Evolutionary conservation across 768 basidiomycete species (phyloP), one percentile per base, ranked within the genome.

Genomic region (Kwoniella bestiolae): DNA sequence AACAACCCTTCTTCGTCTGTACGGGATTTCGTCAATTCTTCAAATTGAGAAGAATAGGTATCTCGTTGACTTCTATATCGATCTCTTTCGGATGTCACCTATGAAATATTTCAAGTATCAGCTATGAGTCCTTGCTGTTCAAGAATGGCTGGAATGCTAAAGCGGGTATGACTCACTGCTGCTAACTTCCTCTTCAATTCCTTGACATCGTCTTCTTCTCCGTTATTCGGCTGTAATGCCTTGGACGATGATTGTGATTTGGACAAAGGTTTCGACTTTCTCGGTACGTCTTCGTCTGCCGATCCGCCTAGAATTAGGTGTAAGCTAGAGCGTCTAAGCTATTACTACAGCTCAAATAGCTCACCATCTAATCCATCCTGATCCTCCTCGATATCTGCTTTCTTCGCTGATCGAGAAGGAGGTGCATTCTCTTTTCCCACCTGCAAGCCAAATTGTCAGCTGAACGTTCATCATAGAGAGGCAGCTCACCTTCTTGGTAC

Each of bases 1-100:
- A 75, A 72, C 16, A 76, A 49, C 12, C 29, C 60, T 31, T 78
- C 76, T 18, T 45, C 46, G 6, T 67, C 70, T 23, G 58, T 65
- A 46, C 73, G 70, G 1, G 64, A 49, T 50, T 68, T 72, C 2
- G 72, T 70, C 55, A 79, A 50, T 45, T 76, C 73, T 47, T 77
- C 75, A 63, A 79, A 79, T 61, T 80, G 79, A 44, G 70, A 75
- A 5, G 72, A 59, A 38, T 70, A 76, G 1, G 69, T 67, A 55
- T 79, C 79, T 25, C 77, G 31, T 60, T 80, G 78, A 1, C 66
- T 47, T 18, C 70, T 64, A 21, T 70, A 55, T 28, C 72, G 66
- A 49, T 75, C 72, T 12, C 68, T 38, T 45, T 77, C 76, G 0
- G 67, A 60, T 9, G 67, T 66, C 38, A 76, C 60, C 69, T 70